Evolutionary conservation across 2,329 filamentous ascomycete species (phyloP).

Genomic region (Aspergillus neotritici): DNA sequence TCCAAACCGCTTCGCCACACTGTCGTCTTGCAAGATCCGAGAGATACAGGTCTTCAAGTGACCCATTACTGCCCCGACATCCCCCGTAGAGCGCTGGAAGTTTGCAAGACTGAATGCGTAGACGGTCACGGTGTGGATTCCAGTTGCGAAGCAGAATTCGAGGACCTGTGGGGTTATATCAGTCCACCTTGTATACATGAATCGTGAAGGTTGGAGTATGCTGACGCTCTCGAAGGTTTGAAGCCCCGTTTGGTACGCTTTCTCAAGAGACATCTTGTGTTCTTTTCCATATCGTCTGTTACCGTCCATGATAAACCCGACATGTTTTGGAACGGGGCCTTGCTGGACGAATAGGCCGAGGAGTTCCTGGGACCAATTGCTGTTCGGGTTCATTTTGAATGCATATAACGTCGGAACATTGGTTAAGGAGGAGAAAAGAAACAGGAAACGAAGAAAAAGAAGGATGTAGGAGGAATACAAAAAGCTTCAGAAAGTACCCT

Average conservation of each 20-base stretch:
- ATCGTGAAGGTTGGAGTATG: neutral
- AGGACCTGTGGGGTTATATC: neutral
- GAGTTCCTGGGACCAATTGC: no score
- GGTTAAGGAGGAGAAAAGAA: no score
- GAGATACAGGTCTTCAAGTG: neutral
- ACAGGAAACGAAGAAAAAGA: no score
- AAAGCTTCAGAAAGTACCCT: no score
- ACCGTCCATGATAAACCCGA: conserved; percentile 13
- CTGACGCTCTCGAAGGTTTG: neutral
- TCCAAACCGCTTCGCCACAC: neutral
- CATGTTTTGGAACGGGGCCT: conserved; percentile 9
- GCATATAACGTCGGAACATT: no score
- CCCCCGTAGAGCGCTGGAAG: conserved; percentile 8
- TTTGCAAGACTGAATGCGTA: conserved; percentile 15
- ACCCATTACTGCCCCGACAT: conserved; percentile 3
- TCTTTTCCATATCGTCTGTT: conserved; percentile 10
- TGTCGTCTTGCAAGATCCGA: neutral
- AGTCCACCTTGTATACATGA: neutral
- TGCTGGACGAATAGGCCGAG: neutral
- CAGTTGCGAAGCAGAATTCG: neutral
- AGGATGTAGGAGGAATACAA: no score
- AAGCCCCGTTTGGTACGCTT: neutral
- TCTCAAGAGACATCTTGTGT: neutral
- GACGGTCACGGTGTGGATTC: conserved; percentile 5
- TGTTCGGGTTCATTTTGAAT: no score